A percentile compares a stretch with the other conserved stretches of the same genome.
Conservation (phyloP, 2,329 filamentous ascomycete genomes). For the Triangularia setosa region DNA sequence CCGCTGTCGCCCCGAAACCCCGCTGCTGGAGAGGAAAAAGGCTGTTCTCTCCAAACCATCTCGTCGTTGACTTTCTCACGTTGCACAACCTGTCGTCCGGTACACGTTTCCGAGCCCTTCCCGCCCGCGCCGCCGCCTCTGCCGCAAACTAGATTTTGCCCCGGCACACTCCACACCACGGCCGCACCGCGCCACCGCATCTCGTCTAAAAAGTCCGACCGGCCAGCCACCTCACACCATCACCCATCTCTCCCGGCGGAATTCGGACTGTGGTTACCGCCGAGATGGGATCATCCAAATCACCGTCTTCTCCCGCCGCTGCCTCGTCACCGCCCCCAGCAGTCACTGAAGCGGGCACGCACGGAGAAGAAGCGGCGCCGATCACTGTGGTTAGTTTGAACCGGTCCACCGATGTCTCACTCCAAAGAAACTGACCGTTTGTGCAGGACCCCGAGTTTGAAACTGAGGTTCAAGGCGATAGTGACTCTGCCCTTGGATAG, state of each 20-base stretch:
- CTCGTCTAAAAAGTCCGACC: background rate
- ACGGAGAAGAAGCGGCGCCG: background rate
- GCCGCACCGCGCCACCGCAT: background rate
- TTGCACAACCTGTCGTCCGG: background rate
- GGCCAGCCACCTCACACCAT: background rate
- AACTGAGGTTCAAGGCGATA: background rate
- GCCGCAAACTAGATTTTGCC: background rate
- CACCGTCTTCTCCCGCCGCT: background rate
- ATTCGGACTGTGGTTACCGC: background rate
- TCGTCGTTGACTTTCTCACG: background rate
- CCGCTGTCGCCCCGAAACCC: background rate
- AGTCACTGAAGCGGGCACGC: background rate
- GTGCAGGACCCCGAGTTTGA: background rate
- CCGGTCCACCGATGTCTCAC: background rate
- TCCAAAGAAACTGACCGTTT: background rate
- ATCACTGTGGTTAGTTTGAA: background rate
- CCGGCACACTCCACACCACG: background rate
- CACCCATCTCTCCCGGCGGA: background rate
- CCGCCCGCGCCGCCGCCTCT: background rate
- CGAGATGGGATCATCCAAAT: background rate
- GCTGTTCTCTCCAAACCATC: background rate
- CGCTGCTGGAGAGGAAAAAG: background rate
- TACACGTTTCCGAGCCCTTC: background rate
- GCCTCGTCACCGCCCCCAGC: background rate
- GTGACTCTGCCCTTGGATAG: conserved; percentile 4